Conservation (phyloP, 345 rosid genomes). For the Linum trigynum region DNA sequence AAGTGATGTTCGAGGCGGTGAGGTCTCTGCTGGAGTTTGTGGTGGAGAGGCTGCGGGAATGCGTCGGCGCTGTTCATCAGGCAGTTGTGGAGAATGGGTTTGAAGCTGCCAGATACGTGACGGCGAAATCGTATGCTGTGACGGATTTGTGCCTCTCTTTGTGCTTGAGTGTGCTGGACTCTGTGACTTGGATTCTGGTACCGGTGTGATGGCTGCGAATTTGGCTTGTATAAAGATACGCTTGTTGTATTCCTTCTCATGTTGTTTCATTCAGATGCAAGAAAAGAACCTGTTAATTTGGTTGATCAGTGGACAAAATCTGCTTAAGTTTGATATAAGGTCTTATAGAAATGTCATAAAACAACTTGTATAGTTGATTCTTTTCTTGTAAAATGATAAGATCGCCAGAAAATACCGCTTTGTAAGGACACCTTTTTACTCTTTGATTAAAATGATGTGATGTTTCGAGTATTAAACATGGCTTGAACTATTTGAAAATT, state of each 20-base stretch:
- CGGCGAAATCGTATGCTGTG: conserved; percentile 40
- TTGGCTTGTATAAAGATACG: not conserved
- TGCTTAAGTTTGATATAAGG: too few relatives aligned
- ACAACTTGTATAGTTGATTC: too few relatives aligned
- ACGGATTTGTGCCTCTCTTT: conserved; percentile 36
- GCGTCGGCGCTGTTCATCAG: conserved; percentile 29
- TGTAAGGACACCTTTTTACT: too few relatives aligned
- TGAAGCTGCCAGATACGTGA: conserved; percentile 38
- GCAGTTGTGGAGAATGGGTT: conserved; percentile 35
- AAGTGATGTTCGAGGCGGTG: conserved; percentile 57
- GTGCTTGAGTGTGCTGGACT: conserved; percentile 53
- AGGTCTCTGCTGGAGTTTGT: conserved; percentile 52
- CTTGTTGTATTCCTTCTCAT: not conserved
- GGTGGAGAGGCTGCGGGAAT: conserved; percentile 37
- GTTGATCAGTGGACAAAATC: too few relatives aligned
- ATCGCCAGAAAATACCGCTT: too few relatives aligned
- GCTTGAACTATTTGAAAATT: too few relatives aligned
- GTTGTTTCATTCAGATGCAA: too few relatives aligned
- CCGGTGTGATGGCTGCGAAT: conserved; percentile 22
- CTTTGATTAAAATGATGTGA: too few relatives aligned
- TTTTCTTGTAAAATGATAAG: too few relatives aligned
- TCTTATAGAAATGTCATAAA: too few relatives aligned
- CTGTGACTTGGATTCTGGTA: conserved; percentile 41
- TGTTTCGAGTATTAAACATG: too few relatives aligned
- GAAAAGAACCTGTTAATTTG: too few relatives aligned